Percentiles rank a stretch among this genome's conserved stretches.
Evolutionary conservation across 768 basidiomycete genomes (phyloP).

Genomic region (Suillus subaureus): DNA sequence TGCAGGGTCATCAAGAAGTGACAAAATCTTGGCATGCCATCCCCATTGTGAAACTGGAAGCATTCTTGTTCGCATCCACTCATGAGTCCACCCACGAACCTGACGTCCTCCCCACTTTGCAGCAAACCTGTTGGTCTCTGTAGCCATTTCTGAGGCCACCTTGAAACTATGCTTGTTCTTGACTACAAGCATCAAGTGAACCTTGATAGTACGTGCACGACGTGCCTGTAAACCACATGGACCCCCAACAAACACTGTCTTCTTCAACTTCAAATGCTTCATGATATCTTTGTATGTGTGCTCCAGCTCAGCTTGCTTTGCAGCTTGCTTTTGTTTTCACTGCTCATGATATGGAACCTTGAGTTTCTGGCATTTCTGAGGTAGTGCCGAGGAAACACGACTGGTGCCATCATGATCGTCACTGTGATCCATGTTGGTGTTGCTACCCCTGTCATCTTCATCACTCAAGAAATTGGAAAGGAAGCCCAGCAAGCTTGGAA

Average conservation of each 20-base stretch:
- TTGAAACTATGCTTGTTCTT: constrained; percentile 22
- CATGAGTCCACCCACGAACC: constrained; percentile 27
- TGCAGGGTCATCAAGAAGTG: constrained; percentile 11
- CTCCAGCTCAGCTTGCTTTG: not conserved
- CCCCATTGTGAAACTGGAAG: constrained; percentile 7
- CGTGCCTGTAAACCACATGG: constrained; percentile 30
- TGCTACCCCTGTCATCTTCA: not conserved
- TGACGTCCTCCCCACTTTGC: constrained; percentile 30
- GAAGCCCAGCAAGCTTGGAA: not conserved
- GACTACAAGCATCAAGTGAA: constrained; percentile 31
- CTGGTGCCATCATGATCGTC: not conserved
- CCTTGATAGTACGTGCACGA: constrained; percentile 30
- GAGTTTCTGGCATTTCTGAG: not conserved
- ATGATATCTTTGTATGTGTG: constrained; percentile 13
- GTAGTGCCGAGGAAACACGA: not conserved
- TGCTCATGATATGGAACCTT: not conserved
- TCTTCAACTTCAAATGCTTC: constrained; percentile 25
- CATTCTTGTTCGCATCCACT: constrained; percentile 10
- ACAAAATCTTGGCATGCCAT: constrained; percentile 9
- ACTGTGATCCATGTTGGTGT: not conserved
- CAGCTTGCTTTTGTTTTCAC: not conserved
- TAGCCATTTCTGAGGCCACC: constrained; percentile 29
- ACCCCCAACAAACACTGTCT: constrained; percentile 27
- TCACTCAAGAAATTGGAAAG: not conserved
- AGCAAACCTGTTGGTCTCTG: constrained; percentile 35